Percentiles rank a stretch among this genome's conserved stretches.
phyloP scores from a whole-genome alignment of 495 filamentous ascomycete genomes.

The Endocarpon pusillum region DNA sequence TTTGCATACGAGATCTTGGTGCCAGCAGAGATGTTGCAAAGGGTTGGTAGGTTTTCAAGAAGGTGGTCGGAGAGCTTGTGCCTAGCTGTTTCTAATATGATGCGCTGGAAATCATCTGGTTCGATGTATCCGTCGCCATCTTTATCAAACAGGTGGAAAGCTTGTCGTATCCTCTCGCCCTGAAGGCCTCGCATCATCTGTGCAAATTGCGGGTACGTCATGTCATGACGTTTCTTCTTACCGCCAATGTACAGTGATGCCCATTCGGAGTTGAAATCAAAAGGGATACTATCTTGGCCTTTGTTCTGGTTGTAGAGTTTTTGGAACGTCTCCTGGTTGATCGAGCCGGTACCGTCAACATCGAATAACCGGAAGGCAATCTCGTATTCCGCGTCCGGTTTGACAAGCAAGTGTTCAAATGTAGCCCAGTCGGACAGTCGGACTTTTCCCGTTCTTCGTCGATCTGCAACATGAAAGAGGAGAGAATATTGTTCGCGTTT shows the following conservation, averaged over 20 bases:
- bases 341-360: conserved; percentile 55
- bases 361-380: conserved; percentile 97
- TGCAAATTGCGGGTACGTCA: conserved; percentile 93
- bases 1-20: conserved; percentile 95
- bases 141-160: conserved; percentile 82
- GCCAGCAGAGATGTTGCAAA: conserved; percentile 85
- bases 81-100: conserved; percentile 79
- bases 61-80: conserved; percentile 97
- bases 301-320: conserved; percentile 68
- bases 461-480: conserved; percentile 80
- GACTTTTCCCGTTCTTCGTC: conserved; percentile 49
- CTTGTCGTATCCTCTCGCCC: conserved; percentile 87
- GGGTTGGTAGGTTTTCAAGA: conserved; percentile 77
- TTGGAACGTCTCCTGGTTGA: conserved; percentile 77
- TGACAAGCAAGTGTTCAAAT: conserved; percentile 83
- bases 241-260: conserved; percentile 84
- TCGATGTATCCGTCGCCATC: conserved; percentile 95
- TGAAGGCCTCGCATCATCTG: conserved; percentile 95
- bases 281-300: conserved; percentile 63
- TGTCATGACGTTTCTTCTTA: conserved; percentile 63
- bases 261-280: conserved; percentile 96
- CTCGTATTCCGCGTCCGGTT: conserved; percentile 96
- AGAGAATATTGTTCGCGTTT: conserved; percentile 85
- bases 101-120: conserved; percentile 87
- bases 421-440: conserved; percentile 72